Percentiles rank a stretch among this genome's conserved stretches.
Evolutionary conservation across 192 early-diverging fungal species (phyloP).

Genomic region (Linnemannia elongata): DNA sequence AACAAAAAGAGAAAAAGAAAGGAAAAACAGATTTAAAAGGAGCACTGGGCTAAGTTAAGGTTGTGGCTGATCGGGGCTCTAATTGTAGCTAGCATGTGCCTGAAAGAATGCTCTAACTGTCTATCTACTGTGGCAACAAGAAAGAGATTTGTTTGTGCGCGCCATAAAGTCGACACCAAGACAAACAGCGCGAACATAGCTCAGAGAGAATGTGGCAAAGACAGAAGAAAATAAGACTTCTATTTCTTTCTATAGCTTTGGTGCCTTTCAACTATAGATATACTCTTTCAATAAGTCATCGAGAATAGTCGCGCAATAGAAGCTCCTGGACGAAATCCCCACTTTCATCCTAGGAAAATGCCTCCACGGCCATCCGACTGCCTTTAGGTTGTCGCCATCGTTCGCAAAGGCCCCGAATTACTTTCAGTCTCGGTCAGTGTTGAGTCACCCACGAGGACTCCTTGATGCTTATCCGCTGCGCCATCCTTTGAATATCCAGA

Average conservation of each 20-base stretch:
- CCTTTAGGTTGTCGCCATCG: not conserved
- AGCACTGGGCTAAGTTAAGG: too few species aligned
- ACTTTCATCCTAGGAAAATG: not conserved
- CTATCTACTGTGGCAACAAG: too few species aligned
- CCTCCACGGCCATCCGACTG: not conserved
- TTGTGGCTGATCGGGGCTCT: too few species aligned
- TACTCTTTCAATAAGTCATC: not conserved
- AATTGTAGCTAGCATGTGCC: too few species aligned
- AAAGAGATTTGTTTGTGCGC: too few species aligned
- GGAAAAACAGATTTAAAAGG: too few species aligned
- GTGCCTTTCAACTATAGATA: not conserved
- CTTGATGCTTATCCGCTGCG: too few species aligned
- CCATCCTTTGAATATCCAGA: too few species aligned
- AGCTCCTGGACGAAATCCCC: not conserved
- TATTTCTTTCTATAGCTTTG: not conserved
- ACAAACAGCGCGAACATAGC: not conserved
- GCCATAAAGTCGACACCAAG: not conserved
- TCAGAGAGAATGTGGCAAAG: not conserved
- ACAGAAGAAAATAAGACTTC: not conserved
- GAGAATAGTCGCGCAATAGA: conserved; percentile 12
- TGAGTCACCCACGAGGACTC: too few species aligned
- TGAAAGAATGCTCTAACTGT: too few species aligned
- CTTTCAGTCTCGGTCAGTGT: too few species aligned
- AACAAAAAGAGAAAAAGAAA: too few species aligned
- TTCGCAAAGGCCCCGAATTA: not conserved